Conservation (phyloP, 148 eudicot genomes). For the Chenopodium quinoa region DNA sequence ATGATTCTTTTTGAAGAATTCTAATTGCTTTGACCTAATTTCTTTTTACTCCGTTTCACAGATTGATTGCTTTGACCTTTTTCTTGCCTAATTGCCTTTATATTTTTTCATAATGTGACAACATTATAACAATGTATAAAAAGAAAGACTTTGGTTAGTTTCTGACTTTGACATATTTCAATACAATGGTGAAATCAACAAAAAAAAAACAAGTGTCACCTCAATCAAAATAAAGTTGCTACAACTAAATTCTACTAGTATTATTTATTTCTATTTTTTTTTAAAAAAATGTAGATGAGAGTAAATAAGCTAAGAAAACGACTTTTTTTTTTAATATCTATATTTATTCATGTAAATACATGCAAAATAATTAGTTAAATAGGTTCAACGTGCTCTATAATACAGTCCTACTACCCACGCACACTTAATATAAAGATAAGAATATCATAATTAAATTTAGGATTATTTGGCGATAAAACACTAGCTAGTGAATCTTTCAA, state of each 20-base stretch:
- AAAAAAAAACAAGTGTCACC: not conserved
- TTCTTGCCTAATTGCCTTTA: not conserved
- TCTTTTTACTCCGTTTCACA: not conserved
- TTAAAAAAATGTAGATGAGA: no score
- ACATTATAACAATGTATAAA: not conserved
- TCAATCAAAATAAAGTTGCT: not conserved
- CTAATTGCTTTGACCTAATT: slow-evolving; percentile 6
- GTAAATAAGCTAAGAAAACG: no score
- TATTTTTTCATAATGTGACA: slow-evolving; percentile 5
- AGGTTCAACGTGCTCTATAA: no score
- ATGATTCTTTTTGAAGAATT: not conserved
- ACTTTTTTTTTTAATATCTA: no score
- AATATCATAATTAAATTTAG: no score
- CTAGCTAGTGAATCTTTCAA: not conserved
- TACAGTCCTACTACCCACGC: no score
- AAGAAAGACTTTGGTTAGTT: not conserved
- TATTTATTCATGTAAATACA: no score
- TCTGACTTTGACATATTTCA: slow-evolving; percentile 7
- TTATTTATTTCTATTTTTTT: no score
- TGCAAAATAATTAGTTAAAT: no score
- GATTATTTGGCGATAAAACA: not conserved
- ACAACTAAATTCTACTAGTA: no score
- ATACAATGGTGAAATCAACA: not conserved
- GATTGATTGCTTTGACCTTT: slow-evolving; percentile 11
- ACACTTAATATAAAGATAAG: not conserved